phyloP scores from a whole-genome alignment of 108 stramenopile genomes.

The Nannochloropsis gaditana region DNA sequence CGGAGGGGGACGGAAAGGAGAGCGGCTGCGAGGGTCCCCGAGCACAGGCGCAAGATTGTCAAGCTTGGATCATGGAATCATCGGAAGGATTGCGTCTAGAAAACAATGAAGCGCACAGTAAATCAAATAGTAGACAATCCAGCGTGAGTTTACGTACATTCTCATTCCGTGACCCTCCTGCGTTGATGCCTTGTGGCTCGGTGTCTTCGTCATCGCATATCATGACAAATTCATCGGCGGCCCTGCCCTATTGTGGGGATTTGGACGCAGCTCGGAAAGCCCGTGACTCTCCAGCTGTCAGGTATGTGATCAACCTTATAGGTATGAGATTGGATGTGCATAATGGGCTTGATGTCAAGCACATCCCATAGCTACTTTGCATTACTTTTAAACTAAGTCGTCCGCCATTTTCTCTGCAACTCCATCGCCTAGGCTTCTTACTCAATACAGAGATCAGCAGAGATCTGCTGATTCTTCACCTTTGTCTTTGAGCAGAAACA shows the following conservation, averaged over 20 bases:
- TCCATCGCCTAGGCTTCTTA: background rate
- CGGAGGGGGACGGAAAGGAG: too few species aligned
- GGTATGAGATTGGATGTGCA: background rate
- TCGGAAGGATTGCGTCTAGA: too few species aligned
- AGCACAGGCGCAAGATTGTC: too few species aligned
- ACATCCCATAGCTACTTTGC: too few species aligned
- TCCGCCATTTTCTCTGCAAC: too few species aligned
- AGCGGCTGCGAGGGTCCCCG: too few species aligned
- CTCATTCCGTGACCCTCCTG: background rate
- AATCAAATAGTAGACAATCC: too few species aligned
- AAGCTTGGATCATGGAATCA: too few species aligned
- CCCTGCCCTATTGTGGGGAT: background rate
- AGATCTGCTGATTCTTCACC: background rate
- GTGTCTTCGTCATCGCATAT: background rate
- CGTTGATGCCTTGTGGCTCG: background rate
- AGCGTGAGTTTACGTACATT: background rate
- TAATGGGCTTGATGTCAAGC: too few species aligned
- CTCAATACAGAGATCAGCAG: background rate
- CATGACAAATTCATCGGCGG: background rate
- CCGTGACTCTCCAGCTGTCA: conserved; percentile 11
- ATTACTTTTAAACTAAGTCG: too few species aligned
- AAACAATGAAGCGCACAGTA: too few species aligned
- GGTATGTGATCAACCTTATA: background rate
- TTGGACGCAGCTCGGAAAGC: conserved; percentile 4
- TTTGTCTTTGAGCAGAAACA: background rate